These are phyloP conservation scores for Acer negundo DNA, from an alignment of 345 rosid genomes.

Conservation along the genomic window DNA sequence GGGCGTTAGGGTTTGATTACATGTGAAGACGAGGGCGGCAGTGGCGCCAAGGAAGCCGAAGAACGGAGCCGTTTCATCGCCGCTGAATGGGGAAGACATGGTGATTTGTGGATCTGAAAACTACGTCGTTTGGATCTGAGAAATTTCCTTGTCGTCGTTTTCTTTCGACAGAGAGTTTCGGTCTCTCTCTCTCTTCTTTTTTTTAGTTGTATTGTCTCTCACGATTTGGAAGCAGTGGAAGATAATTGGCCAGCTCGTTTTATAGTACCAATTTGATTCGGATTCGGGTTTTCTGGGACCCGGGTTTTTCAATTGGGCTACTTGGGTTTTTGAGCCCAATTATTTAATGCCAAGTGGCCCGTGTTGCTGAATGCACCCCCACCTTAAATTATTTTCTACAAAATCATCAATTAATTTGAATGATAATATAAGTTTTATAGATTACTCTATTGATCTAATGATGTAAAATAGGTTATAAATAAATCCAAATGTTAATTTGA, in stretches of 20 bases:
- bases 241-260: background rate
- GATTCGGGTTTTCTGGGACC: background rate
- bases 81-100: slow-evolving; percentile 69
- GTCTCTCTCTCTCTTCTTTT: background rate
- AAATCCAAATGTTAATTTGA: too few relatives aligned
- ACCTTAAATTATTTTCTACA: too few relatives aligned
- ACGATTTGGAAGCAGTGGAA: slow-evolving; percentile 2
- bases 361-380: too few relatives aligned
- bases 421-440: too few relatives aligned
- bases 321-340: background rate
- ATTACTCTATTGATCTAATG: too few relatives aligned
- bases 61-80: slow-evolving; percentile 88
- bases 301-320: background rate
- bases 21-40: slow-evolving; percentile 86
- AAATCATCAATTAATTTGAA: too few relatives aligned
- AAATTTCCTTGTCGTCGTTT: background rate
- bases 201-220: background rate
- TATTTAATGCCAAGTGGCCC: background rate
- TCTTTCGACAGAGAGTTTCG: slow-evolving; percentile 8
- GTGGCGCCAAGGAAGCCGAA: slow-evolving; percentile 93
- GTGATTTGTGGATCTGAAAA: slow-evolving; percentile 35
- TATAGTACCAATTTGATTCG: background rate
- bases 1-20: slow-evolving; percentile 34
- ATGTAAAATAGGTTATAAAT: too few relatives aligned
- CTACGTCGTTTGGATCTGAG: slow-evolving; percentile 22